Percentiles rank a stretch among this genome's conserved stretches.
Conservation (phyloP, 768 basidiomycete species). For the Podaxis mareebaensis region DNA sequence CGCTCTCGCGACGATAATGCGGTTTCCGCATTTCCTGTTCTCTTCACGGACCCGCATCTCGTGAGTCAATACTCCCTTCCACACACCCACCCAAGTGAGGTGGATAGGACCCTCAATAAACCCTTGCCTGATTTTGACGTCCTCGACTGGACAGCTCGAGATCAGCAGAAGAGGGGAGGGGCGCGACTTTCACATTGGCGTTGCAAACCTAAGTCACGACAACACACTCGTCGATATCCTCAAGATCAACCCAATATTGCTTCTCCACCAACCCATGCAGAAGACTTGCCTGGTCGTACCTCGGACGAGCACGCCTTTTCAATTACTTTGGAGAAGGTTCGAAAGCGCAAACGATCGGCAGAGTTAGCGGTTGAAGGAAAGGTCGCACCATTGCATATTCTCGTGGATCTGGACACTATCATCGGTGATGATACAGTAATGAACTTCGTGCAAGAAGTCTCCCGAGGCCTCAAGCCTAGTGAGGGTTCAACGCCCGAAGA, state of each 20-base stretch:
- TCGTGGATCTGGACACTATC: constrained; percentile 61
- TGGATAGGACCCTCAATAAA: constrained; percentile 21
- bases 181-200: constrained; percentile 69
- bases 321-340: neutral
- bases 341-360: neutral
- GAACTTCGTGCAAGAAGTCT: constrained; percentile 49
- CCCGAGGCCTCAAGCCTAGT: neutral
- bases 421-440: constrained; percentile 40
- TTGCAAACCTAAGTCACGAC: constrained; percentile 29
- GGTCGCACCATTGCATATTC: constrained; percentile 71
- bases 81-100: constrained; percentile 42
- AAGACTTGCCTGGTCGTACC: neutral
- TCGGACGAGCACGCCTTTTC: neutral
- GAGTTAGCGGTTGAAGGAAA: constrained; percentile 35
- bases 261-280: neutral
- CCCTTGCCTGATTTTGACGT: constrained; percentile 57
- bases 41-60: constrained; percentile 76
- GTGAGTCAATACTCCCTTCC: constrained; percentile 50
- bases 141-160: constrained; percentile 60
- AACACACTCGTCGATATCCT: neutral
- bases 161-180: constrained; percentile 31
- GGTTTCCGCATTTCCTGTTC: constrained; percentile 56
- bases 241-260: neutral
- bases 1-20: constrained; percentile 22
- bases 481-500: too few species aligned